Evolutionary conservation across 352 stramenopile species (phyloP), one percentile per base, ranked within the genome.

Genomic region (Pythium vanterpoolii): DNA sequence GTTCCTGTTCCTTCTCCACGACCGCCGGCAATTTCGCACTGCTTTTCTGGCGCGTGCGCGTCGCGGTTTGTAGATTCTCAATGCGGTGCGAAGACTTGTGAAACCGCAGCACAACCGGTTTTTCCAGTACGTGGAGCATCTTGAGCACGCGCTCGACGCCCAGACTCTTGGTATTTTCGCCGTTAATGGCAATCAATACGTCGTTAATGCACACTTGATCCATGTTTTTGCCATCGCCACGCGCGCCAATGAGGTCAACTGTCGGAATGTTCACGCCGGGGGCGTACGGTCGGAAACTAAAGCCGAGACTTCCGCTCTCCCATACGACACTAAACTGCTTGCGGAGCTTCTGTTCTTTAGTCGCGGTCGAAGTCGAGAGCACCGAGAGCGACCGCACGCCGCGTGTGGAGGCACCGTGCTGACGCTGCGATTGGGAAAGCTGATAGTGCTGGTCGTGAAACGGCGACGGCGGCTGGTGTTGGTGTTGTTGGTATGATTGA

Each of bases 261-360:
- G 73, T 84, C 13, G 82, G 82, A 36, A 92, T 76, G 40, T 92
- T 87, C 46, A 90, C 78, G 53, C 74, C 78, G 28, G 66, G 54
- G 36, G 72, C 85, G 64, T 89, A 90, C 11, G 82, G 71, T 8
- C 82, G 76, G 58, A 92, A 92, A 5, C 77, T 89, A 42, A 92
- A 76, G 5, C 82, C 79, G 19, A 92, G 73, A 11, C 74, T 83
- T 8, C 82, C 77, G 53, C 66, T 72, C 52, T 89, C 79, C 82
- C 82, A 92, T 34, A 89, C 73, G 27, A 77, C 82, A 36, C 72
- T 92, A 65, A 78, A 92, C 63, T 92, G 79, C 57, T 89, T 90
- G 27, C 73, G 62, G 23, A 87, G 62, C 34, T 80, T 64, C 10
- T 68, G 64, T 47, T 86, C 66, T 47, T 62, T 60, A n/a, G 68